A percentile compares a stretch with the other conserved stretches of the same genome.
Conservation (phyloP, 2,329 filamentous ascomycete genomes). For the Cladophialophora bantiana region DNA sequence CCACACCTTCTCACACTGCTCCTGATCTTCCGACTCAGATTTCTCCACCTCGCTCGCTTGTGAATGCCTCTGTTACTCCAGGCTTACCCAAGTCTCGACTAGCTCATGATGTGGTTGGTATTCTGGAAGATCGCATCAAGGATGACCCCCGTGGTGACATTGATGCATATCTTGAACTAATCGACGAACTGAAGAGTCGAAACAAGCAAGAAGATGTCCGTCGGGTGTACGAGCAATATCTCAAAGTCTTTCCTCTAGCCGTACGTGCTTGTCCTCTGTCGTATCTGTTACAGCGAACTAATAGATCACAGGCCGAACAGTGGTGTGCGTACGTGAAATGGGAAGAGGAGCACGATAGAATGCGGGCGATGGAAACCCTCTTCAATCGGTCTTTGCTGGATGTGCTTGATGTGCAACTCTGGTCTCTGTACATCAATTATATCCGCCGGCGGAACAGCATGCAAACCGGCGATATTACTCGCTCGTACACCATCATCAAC, state of each 20-base stretch:
- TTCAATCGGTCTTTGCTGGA: constrained; percentile 80
- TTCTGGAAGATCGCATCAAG: constrained; percentile 87
- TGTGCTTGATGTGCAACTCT: constrained; percentile 83
- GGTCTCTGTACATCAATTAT: constrained; percentile 94
- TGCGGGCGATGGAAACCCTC: constrained; percentile 78
- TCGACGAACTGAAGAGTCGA: constrained; percentile 81
- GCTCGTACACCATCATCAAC: constrained; percentile 78
- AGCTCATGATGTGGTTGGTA: constrained; percentile 75
- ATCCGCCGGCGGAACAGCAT: constrained; percentile 90
- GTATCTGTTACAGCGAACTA: constrained; percentile 41
- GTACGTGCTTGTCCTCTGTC: constrained; percentile 65
- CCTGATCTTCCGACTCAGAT: constrained; percentile 34
- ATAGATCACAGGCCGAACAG: constrained; percentile 75
- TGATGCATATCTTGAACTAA: constrained; percentile 87
- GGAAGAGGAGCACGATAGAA: constrained; percentile 86
- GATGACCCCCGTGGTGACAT: constrained; percentile 92
- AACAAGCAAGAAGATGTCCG: constrained; percentile 83
- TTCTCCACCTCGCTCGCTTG: constrained; percentile 36
- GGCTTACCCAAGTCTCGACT: constrained; percentile 60
- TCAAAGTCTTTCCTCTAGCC: constrained; percentile 85
- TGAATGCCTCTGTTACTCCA: constrained; percentile 41
- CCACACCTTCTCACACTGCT: constrained; percentile 53
- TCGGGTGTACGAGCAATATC: constrained; percentile 81
- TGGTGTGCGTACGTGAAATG: constrained; percentile 90
- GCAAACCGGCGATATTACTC: constrained; percentile 76